Base-by-base conservation (phyloP, 148 eudicot genomes). In the Diospyros kaki region DNA sequence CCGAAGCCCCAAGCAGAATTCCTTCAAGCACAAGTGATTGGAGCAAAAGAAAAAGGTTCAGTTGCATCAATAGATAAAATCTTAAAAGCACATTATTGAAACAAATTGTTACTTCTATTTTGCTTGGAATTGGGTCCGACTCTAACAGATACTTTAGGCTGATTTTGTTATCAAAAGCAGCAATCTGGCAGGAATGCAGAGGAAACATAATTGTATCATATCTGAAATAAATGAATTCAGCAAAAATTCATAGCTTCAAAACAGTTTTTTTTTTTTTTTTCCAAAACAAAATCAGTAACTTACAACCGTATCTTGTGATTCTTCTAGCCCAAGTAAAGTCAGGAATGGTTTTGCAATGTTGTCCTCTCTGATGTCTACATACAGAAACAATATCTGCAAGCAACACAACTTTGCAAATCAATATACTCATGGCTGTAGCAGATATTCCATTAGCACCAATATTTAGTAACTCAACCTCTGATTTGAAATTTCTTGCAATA, bases 261-360 rank as follows among this genome's bases (percentile, higher is more conserved):
- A 66, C 13, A 58, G 45, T n/a, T 46, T 2, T 44, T 58, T 53
- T 28, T 28, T 28, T 28, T 28, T 28, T 28, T 28, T 28, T 28
- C 28, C 28, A 28, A 28, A 28, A 28, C 28, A 28, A 28, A 28
- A 61, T 69, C 73, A 73, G 12, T 53, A 43, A 83, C 93, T 85
- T 69, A 94, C 98, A 73, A 88, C 90, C 45, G 87, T 83, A 4
- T 90, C 86, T 66, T 86, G 80, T 14, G 98, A 89, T 40, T 94
- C 97, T 80, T 94, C 97, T 51, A 84, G 88, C 51, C 97, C 98
- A 77, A 92, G 80, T 72, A 94, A 79, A 74, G 89, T 89, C 66
- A 94, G 77, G 83, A 94, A 88, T 65, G 98, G 98, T 73, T 94
- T 94, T 73, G 97, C 98, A 61, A 94, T 91, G 81, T 94, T 92